phyloP scores from a whole-genome alignment of 768 basidiomycete genomes.

The Suillus paluster region DNA sequence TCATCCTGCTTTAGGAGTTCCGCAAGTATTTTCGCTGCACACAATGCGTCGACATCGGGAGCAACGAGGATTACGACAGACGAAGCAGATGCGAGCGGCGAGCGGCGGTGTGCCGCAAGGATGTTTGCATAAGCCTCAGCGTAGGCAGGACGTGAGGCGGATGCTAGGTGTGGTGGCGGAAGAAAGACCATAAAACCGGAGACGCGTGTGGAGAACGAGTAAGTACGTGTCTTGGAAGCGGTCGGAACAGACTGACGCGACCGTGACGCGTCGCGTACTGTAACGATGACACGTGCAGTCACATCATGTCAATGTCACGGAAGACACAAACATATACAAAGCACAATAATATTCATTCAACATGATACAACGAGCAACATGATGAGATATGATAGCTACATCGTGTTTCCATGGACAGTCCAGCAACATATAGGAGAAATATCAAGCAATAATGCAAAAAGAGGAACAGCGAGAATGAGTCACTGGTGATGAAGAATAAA shows the following conservation, averaged over 20 bases:
- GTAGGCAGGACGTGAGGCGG: constrained; percentile 64
- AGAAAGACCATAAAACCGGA: constrained; percentile 60
- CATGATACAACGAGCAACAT: background rate
- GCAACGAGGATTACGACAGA: constrained; percentile 87
- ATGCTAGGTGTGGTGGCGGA: constrained; percentile 70
- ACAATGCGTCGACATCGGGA: constrained; percentile 91
- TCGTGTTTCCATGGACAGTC: background rate
- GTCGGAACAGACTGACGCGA: background rate
- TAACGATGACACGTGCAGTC: constrained; percentile 8
- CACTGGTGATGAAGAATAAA: background rate
- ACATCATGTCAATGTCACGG: constrained; percentile 4
- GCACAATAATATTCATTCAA: too few species aligned
- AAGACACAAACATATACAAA: too few species aligned
- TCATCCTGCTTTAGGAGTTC: constrained; percentile 93
- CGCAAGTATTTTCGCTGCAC: constrained; percentile 88
- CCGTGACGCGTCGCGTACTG: constrained; percentile 18
- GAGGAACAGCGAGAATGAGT: background rate
- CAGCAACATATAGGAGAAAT: background rate
- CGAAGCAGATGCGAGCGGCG: constrained; percentile 77
- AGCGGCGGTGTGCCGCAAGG: constrained; percentile 70
- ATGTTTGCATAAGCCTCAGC: constrained; percentile 74
- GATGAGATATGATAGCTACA: background rate
- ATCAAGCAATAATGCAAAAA: background rate
- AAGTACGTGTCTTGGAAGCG: background rate
- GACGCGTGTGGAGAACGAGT: background rate